Evolutionary conservation across 2,329 filamentous ascomycete genomes (phyloP), one percentile per base, ranked within the genome.

Genomic region (Pezicula neosporulosa): DNA sequence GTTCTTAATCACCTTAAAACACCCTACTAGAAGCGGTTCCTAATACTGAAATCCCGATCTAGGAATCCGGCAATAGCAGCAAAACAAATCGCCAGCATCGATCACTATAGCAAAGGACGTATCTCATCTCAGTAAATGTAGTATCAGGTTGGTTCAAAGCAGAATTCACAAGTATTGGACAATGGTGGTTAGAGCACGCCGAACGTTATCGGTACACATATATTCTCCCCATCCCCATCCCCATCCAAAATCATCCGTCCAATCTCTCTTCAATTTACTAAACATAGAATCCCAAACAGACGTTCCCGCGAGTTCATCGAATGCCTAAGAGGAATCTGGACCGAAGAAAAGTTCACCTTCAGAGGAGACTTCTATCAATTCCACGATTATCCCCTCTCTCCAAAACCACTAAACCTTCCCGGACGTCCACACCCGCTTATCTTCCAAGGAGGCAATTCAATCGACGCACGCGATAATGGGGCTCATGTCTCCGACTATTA

Each of bases 121-220:
- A 72, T 77, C 24, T 75, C 74, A 72, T 77, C 24, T 75, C 74
- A 1, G 75, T 80, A 9, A 80, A 80, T 47, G 68, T 80, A 1
- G 77, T 80, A 0, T 75, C 71, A 1, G 77, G 77, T 3, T 80
- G 77, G 76, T 78, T 79, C 65, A 78, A 77, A 56, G 67, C 70
- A 48, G 77, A 79, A 61, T 79, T 79, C 54, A 73, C 70, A 0
- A 69, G 70, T 44, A 74, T 80, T 19, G 76, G 76, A 5, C 73
- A 78, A 61, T 79, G 76, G 76, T 79, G 76, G 77, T 69, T 79
- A 15, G 75, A 79, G 55, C 76, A 79, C 54, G 71, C 72, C 2
- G 77, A 79, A 62, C 71, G 76, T 3, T 79, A 78, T 58, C 69
- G 76, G 33, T 55, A 43, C n/a, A n/a, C n/a, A n/a, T 24, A 13